Conservation (phyloP, 192 early-diverging fungal genomes). For the Chytriomyces confervae region DNA sequence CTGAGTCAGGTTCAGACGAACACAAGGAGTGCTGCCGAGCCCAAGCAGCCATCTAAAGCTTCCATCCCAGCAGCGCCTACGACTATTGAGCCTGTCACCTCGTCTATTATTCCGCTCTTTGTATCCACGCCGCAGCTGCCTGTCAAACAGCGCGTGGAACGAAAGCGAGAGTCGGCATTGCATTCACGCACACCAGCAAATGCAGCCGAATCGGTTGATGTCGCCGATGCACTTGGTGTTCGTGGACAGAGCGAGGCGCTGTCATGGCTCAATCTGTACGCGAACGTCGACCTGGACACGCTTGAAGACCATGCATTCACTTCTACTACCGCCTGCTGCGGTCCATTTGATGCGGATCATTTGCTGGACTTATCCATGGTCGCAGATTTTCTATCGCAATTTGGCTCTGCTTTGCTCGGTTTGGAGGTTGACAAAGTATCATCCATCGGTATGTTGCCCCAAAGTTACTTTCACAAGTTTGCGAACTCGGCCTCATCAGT, state of each 20-base stretch:
- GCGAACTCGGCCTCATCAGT: not conserved
- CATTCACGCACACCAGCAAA: too few species aligned
- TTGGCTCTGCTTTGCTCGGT: not conserved
- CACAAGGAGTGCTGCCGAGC: too few species aligned
- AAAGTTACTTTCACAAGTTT: not conserved
- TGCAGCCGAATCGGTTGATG: not conserved
- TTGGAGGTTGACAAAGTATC: not conserved
- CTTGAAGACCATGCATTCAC: not conserved
- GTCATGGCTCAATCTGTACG: not conserved
- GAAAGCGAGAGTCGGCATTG: too few species aligned
- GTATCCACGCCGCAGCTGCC: too few species aligned
- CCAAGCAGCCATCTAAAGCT: too few species aligned
- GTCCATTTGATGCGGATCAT: not conserved
- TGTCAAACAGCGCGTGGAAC: too few species aligned
- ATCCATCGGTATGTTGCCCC: too few species aligned
- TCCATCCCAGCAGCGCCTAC: too few species aligned
- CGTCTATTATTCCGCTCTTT: too few species aligned
- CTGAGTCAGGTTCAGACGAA: too few species aligned
- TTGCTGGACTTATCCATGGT: not conserved
- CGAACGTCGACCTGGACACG: not conserved
- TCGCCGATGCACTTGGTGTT: not conserved
- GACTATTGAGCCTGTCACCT: too few species aligned
- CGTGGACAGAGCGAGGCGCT: not conserved
- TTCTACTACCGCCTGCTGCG: not conserved
- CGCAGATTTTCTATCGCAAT: not conserved